Evolutionary conservation across 2,329 filamentous ascomycete species (phyloP), one percentile per base, ranked within the genome.

Genomic region (Niveomyces coronatus): DNA sequence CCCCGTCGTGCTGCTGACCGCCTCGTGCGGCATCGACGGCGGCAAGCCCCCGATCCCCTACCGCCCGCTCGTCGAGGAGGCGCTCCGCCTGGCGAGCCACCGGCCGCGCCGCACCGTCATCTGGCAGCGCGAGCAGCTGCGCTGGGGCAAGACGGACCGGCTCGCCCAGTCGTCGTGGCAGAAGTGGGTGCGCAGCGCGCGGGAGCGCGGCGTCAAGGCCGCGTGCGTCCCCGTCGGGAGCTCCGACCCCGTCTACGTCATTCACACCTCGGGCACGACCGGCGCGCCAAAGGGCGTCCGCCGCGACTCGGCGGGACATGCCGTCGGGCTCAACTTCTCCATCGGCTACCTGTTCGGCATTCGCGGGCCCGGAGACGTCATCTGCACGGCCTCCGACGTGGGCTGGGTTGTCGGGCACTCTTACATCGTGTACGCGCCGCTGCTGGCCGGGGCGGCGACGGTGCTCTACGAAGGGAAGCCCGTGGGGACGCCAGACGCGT

Each of bases 381-480:
- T 53, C 2, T 64, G 85, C 54, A 83, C 79, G 5, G 81, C 82
- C 1, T 85, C 80, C 11, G 88, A 96, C 53, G 89, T 95, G 40
- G 89, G 88, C 22, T 95, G 88, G 89, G 85, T 64, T 5, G 60
- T 63, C 9, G 60, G 60, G 13, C 60, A 87, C 54, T 82, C 78
- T 5, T 95, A 91, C 55, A 94, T 94, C 45, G 67, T 94, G 10
- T 95, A 95, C 53, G 88, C 77, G 4, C 88, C 88, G 10, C 72
- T 96, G 5, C 72, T 95, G 2, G 76, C 82, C 1, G 88, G 88
- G 5, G 87, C 88, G 2, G 80, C 87, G 1, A 94, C 86, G 0
- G 75, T 95, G 1, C 67, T 95, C 0, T 95, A 87, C 56, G 88
- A 95, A 61, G 89, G 88, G n/a, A 95, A 95, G 48, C 88, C 88